phyloP scores from a whole-genome alignment of 2,329 filamentous ascomycete genomes.

The Incumbomyces delicatus region DNA sequence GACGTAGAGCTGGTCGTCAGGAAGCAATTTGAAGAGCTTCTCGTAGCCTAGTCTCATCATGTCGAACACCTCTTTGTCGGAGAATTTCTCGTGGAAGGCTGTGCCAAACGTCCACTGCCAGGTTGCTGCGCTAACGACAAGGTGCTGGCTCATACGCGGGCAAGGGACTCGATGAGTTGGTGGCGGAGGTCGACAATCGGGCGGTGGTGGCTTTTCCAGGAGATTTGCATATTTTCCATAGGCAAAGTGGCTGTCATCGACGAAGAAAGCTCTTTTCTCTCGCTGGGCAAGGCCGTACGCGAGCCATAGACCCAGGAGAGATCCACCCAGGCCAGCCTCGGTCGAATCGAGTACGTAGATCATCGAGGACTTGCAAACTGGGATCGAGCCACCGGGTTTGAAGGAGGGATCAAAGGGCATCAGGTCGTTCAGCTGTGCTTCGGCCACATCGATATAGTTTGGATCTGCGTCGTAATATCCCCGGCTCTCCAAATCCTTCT shows the following conservation, averaged over 20 bases:
- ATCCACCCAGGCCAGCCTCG: conserved; percentile 67
- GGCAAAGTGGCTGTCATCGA: conserved; percentile 75
- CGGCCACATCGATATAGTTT: conserved; percentile 64
- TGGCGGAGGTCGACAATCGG: conserved; percentile 61
- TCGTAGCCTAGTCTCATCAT: conserved; percentile 63
- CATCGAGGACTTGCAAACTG: conserved; percentile 59
- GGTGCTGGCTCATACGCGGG: conserved; percentile 63
- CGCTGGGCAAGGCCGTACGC: conserved; percentile 69
- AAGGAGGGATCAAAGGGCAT: conserved; percentile 35
- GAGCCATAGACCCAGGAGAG: conserved; percentile 71
- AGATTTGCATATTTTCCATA: conserved; percentile 67
- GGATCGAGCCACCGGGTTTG: conserved; percentile 20
- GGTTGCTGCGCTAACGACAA: conserved; percentile 64
- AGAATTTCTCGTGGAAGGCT: conserved; percentile 45
- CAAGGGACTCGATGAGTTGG: conserved; percentile 68
- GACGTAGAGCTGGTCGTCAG: conserved; percentile 58
- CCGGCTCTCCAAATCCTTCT: conserved; percentile 23
- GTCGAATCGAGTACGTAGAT: conserved; percentile 67
- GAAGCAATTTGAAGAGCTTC: conserved; percentile 59
- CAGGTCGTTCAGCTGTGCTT: conserved; percentile 57
- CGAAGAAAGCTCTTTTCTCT: conserved; percentile 68
- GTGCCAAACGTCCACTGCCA: conserved; percentile 54
- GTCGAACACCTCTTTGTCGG: conserved; percentile 54
- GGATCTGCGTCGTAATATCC: conserved; percentile 45
- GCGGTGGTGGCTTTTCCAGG: conserved; percentile 56